Conservation (phyloP, 2,329 filamentous ascomycete genomes). For the Sclerotinia spermophila region DNA sequence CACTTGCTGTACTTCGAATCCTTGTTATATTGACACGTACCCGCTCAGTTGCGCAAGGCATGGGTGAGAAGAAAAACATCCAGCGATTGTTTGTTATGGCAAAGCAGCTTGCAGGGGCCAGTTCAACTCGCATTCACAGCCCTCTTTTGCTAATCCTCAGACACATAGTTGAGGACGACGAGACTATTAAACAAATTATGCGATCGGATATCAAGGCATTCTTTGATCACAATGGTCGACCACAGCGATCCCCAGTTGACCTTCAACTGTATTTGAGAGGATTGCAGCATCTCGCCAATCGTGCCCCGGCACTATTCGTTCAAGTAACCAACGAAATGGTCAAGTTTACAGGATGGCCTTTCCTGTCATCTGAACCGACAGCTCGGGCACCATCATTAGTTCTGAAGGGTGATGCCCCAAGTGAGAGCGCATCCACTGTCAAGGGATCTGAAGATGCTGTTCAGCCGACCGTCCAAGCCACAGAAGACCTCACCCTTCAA, state of each 20-base stretch:
- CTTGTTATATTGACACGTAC: conserved; percentile 83
- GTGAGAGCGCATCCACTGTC: conserved; percentile 15
- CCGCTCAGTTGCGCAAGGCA: conserved; percentile 66
- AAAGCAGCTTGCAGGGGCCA: conserved; percentile 79
- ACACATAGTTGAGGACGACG: conserved; percentile 91
- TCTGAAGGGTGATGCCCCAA: conserved; percentile 29
- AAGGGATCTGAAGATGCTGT: conserved; percentile 33
- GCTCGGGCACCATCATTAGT: conserved; percentile 44
- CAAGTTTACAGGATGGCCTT: conserved; percentile 61
- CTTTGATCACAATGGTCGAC: conserved; percentile 56
- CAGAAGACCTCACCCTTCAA: conserved; percentile 38
- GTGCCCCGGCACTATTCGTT: conserved; percentile 81
- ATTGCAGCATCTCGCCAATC: conserved; percentile 74
- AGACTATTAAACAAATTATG: conserved; percentile 88
- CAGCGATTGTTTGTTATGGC: conserved; percentile 92
- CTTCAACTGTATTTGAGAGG: conserved; percentile 69
- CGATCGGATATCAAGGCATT: conserved; percentile 78
- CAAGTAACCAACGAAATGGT: conserved; percentile 83
- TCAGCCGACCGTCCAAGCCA: conserved; percentile 36
- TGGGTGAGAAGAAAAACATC: conserved; percentile 86
- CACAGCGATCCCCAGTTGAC: conserved; percentile 58
- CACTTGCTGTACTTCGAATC: conserved; percentile 77
- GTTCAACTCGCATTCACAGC: conserved; percentile 69
- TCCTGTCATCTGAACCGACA: conserved; percentile 37
- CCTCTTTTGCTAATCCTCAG: conserved; percentile 72